Evolutionary conservation across 768 basidiomycete species (phyloP).

Genomic region (Agaricus sinodeliciosus): DNA sequence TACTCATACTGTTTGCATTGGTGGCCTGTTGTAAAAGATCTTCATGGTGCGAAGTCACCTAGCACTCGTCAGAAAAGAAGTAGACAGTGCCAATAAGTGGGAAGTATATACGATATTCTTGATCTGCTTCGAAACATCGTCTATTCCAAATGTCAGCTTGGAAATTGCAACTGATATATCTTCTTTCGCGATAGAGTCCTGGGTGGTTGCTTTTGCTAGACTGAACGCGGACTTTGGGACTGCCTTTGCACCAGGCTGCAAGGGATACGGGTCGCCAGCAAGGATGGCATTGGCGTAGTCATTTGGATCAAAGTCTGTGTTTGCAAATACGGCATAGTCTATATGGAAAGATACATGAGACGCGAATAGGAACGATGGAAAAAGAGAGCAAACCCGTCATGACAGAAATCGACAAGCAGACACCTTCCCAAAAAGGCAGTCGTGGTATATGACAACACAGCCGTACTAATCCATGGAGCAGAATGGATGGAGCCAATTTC

Average conservation of each 20-base stretch:
- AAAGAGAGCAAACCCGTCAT: constrained; percentile 13
- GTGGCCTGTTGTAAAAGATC: constrained; percentile 79
- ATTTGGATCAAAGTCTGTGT: constrained; percentile 73
- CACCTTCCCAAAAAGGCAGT: not conserved
- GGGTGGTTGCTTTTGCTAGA: constrained; percentile 26
- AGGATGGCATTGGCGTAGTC: constrained; percentile 90
- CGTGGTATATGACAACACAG: too few species aligned
- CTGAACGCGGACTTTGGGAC: constrained; percentile 21
- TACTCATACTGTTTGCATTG: constrained; percentile 62
- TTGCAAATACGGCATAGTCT: constrained; percentile 77
- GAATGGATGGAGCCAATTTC: not conserved
- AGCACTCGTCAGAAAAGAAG: constrained; percentile 5
- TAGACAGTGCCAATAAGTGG: not conserved
- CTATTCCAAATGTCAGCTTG: constrained; percentile 81
- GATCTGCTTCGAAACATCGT: constrained; percentile 89
- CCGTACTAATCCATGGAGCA: too few species aligned
- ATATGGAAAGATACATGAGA: constrained; percentile 25
- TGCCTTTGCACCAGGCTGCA: constrained; percentile 25
- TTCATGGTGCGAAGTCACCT: constrained; percentile 84
- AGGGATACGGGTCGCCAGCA: constrained; percentile 72
- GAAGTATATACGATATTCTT: constrained; percentile 60
- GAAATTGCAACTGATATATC: constrained; percentile 88
- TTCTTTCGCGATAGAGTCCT: constrained; percentile 62
- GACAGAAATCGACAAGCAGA: not conserved
- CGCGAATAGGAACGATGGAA: not conserved